Conservation (phyloP, 331 rosid species). For the Stylosanthes scabra region DNA sequence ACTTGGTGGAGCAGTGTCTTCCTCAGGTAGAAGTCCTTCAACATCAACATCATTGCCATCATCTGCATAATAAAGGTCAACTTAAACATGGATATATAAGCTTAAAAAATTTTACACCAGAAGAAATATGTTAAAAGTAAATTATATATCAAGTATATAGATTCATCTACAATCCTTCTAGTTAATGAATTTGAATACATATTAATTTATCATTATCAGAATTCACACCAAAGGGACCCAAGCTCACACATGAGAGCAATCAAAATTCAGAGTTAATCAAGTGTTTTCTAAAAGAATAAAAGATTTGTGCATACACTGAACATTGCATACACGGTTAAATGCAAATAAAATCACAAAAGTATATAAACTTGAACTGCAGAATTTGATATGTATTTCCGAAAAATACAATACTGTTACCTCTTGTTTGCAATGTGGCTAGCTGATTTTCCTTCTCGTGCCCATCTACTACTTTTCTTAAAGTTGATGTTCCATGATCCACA, state of each 20-base stretch:
- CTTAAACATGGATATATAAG: neutral
- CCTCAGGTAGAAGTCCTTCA: constrained; percentile 60
- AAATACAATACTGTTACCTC: constrained; percentile 40
- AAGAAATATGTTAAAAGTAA: constrained; percentile 30
- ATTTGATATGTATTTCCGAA: constrained; percentile 40
- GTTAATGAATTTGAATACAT: constrained; percentile 27
- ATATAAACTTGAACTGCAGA: constrained; percentile 45
- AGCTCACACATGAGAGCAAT: constrained; percentile 24
- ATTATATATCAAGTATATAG: neutral
- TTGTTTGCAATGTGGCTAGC: constrained; percentile 51
- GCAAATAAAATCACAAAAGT: constrained; percentile 18
- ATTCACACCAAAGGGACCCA: constrained; percentile 16
- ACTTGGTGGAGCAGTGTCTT: constrained; percentile 50
- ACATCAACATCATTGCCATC: constrained; percentile 41
- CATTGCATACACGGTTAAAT: constrained; percentile 1
- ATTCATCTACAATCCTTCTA: neutral
- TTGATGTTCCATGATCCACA: constrained; percentile 53
- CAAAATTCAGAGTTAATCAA: constrained; percentile 17
- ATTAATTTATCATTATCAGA: constrained; percentile 26
- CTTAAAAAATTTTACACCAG: constrained; percentile 19
- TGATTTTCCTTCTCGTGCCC: constrained; percentile 53
- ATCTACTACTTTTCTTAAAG: constrained; percentile 57
- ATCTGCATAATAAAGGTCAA: constrained; percentile 50
- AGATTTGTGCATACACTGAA: neutral
- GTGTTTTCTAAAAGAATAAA: constrained; percentile 16